Evolutionary conservation across 192 early-diverging fungal species (phyloP).

Genomic region (Funneliformis mosseae): DNA sequence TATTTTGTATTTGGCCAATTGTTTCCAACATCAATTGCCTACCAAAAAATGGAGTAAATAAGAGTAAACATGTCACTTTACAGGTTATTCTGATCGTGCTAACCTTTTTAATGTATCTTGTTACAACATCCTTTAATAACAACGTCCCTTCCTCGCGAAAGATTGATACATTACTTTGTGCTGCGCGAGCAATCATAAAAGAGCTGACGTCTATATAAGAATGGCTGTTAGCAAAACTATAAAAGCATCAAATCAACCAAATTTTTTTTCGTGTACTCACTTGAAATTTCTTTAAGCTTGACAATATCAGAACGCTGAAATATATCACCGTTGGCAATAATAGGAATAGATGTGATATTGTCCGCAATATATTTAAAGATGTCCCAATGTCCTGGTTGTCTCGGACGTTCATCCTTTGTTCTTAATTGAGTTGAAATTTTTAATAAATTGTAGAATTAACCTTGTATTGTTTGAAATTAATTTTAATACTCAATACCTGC

Average conservation of each 20-base stretch:
- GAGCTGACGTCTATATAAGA: constrained; percentile 45
- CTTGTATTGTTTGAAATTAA: not conserved
- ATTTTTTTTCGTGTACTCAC: constrained; percentile 34
- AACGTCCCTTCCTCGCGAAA: constrained; percentile 71
- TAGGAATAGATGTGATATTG: constrained; percentile 69
- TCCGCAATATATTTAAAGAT: constrained; percentile 73
- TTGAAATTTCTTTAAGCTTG: constrained; percentile 59
- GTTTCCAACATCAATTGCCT: constrained; percentile 72
- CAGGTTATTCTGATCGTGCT: not conserved
- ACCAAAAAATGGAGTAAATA: not conserved
- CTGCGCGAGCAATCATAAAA: constrained; percentile 93
- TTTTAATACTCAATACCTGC: constrained; percentile 53
- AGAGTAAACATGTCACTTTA: not conserved
- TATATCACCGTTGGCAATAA: constrained; percentile 95
- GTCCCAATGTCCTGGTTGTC: constrained; percentile 82
- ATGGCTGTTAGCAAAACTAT: not conserved
- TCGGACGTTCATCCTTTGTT: constrained; percentile 75
- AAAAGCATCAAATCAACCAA: not conserved
- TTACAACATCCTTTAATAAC: constrained; percentile 58
- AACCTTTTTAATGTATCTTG: constrained; percentile 68
- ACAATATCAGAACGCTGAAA: constrained; percentile 64
- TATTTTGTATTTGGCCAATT: constrained; percentile 90
- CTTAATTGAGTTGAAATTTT: constrained; percentile 31
- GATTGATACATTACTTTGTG: constrained; percentile 83
- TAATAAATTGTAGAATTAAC: not conserved